Conservation (phyloP, 1,284 basidiomycete genomes). For the Ustilago shanxiensis region DNA sequence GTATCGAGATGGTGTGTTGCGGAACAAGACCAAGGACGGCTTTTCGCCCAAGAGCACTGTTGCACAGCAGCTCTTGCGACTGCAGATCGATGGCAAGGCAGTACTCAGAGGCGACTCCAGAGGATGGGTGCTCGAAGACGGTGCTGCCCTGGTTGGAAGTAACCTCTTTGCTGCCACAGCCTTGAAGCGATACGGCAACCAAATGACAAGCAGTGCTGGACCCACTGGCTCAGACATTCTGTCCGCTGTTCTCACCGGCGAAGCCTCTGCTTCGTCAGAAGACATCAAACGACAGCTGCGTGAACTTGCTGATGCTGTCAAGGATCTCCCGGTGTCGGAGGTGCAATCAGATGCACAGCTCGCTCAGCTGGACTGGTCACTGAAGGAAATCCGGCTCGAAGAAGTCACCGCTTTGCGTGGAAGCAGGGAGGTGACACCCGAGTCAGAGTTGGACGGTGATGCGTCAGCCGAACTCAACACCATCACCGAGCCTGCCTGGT, state of each 20-base stretch:
- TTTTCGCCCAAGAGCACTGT: slow-evolving; percentile 34
- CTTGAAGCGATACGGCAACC: slow-evolving; percentile 36
- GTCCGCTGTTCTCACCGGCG: slow-evolving; percentile 28
- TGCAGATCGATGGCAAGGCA: slow-evolving; percentile 46
- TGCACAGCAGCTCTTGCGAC: slow-evolving; percentile 52
- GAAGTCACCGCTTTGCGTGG: slow-evolving; percentile 32
- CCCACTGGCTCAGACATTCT: slow-evolving; percentile 31
- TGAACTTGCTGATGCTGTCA: slow-evolving; percentile 39
- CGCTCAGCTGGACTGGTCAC: slow-evolving; percentile 58
- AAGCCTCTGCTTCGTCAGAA: slow-evolving; percentile 11
- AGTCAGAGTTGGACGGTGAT: slow-evolving; percentile 1
- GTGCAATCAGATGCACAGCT: slow-evolving; percentile 45
- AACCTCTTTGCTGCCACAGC: slow-evolving; percentile 44
- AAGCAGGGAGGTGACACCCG: slow-evolving; percentile 3
- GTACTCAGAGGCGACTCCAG: slow-evolving; percentile 32
- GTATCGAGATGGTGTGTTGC: slow-evolving; percentile 57
- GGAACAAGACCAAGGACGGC: slow-evolving; percentile 43
- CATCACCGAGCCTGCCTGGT: slow-evolving; percentile 63
- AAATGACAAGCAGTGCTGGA: slow-evolving; percentile 41
- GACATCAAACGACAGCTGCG: slow-evolving; percentile 26
- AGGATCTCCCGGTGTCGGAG: slow-evolving; percentile 14
- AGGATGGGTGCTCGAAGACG: slow-evolving; percentile 44
- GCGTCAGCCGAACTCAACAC: slow-evolving; percentile 9
- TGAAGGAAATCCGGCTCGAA: slow-evolving; percentile 39
- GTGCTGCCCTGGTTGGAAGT: slow-evolving; percentile 33